phyloP scores from a whole-genome alignment of 495 filamentous ascomycete genomes.

The Rhypophila decipiens region DNA sequence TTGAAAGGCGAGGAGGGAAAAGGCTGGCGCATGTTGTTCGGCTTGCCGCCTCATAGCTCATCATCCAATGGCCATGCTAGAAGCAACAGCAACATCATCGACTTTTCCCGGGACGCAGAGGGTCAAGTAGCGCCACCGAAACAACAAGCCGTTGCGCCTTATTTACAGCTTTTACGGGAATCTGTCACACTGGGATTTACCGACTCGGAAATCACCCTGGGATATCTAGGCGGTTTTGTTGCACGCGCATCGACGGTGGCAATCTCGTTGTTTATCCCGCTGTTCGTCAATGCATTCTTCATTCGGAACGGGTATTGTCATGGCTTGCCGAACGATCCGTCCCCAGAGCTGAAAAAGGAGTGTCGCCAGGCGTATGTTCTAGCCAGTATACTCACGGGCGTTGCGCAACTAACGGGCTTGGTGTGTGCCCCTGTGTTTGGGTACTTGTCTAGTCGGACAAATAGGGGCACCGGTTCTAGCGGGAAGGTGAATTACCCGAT shows the following conservation, averaged over 20 bases:
- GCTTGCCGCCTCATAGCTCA: constrained; percentile 13
- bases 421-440: constrained; percentile 83
- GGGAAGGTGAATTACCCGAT: constrained; percentile 67
- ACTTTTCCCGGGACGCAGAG: neutral
- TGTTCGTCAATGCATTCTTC: constrained; percentile 88
- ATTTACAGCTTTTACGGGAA: constrained; percentile 49
- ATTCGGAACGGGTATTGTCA: constrained; percentile 71
- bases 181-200: constrained; percentile 66
- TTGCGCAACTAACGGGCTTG: constrained; percentile 79
- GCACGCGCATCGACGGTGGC: constrained; percentile 93
- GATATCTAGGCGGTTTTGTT: constrained; percentile 91
- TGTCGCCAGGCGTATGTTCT: constrained; percentile 82
- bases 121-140: no score
- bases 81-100: neutral
- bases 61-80: constrained; percentile 12
- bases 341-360: constrained; percentile 65
- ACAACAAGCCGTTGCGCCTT: constrained; percentile 32
- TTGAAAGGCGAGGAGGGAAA: constrained; percentile 75
- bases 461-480: no score
- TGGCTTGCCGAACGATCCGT: constrained; percentile 50
- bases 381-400: constrained; percentile 76
- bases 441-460: constrained; percentile 59
- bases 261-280: constrained; percentile 87
- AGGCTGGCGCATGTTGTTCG: constrained; percentile 51
- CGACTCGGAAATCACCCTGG: constrained; percentile 71